These are phyloP conservation scores for Neonectria punicea DNA, from an alignment of 2,329 filamentous ascomycete species.

Conservation along the genomic window DNA sequence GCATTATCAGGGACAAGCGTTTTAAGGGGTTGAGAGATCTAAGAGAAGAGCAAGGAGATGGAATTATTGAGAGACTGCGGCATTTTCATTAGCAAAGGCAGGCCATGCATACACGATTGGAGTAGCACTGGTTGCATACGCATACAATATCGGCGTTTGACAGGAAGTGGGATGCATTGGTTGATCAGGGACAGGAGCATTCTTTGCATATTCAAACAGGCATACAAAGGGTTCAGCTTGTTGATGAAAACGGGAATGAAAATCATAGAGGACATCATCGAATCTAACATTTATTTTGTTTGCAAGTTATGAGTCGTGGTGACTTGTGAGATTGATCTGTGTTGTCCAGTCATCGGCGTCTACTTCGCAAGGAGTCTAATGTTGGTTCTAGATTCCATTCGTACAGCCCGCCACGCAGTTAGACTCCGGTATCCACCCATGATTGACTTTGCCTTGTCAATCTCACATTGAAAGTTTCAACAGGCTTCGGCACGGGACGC, in stretches of 20 bases:
- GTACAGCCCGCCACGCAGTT: not conserved
- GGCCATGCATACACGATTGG: conserved; percentile 23
- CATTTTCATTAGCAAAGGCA: conserved; percentile 25
- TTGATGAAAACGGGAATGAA: conserved; percentile 15
- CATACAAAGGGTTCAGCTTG: conserved; percentile 21
- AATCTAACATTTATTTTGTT: conserved; percentile 14
- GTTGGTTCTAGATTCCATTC: too few species aligned
- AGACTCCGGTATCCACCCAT: not conserved
- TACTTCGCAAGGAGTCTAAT: too few species aligned
- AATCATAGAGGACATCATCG: conserved; percentile 14
- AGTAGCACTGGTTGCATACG: conserved; percentile 28
- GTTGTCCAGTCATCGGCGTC: too few species aligned
- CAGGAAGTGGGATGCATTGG: conserved; percentile 21
- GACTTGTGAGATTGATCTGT: not conserved
- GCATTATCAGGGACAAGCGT: conserved; percentile 52
- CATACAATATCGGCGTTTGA: conserved; percentile 35
- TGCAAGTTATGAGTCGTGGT: not conserved
- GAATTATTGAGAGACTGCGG: not conserved
- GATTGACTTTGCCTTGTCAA: conserved; percentile 11
- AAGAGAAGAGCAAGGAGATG: not conserved
- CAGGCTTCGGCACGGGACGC: conserved; percentile 23
- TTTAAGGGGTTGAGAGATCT: conserved; percentile 34
- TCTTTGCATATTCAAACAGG: conserved; percentile 23
- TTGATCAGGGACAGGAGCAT: conserved; percentile 24
- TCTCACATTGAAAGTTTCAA: not conserved